Evolutionary conservation across 2,329 filamentous ascomycete genomes (phyloP), one percentile per base, ranked within the genome.

Genomic region (Fusarium sp.): DNA sequence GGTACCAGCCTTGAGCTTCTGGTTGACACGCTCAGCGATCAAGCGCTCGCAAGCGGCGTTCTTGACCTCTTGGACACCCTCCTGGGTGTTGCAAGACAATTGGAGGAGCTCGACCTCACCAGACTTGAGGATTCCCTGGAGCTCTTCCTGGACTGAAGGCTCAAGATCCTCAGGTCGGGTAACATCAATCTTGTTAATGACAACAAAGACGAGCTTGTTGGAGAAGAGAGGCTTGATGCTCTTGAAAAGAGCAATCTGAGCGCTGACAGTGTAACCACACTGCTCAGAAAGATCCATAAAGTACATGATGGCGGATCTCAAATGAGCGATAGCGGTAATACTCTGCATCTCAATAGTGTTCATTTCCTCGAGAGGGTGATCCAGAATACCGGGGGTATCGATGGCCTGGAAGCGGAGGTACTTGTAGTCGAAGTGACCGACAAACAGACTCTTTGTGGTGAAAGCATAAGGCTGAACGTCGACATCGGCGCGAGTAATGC

Each of bases 331-430:
- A 12, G 97, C 96, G 18, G 95, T 98, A 73, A 99, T 97, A 66
- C 92, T 81, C 85, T 98, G 96, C 93, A 98, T 98, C 82, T 99
- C 96, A 77, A 99, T 99, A 5, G 96, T 98, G 83, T 97, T 97
- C 96, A 98, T 99, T 83, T 98, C 96, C 82, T 98, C 96, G 10
- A 99, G 88, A 36, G 95, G 94, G 79, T 99, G 96, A 75, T 99
- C 96, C 65, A 99, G 84, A 72, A 99, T 97, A 85, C 96, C 96
- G n/a, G 95, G 95, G 12, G 96, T 99, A 82, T 99, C 96, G 74
- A 99, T 97, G 30, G 94, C 94, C 83, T 86, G 84, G 77, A 86
- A 86, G 36, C 82, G 79, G 58, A 80, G 71, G 57, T 81, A 81
- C 83, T 97, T 97, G 85, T 97, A 97, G 82, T 97, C 94, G 78